Evolutionary conservation across 768 basidiomycete species (phyloP).

Genomic region (Postia placenta): DNA sequence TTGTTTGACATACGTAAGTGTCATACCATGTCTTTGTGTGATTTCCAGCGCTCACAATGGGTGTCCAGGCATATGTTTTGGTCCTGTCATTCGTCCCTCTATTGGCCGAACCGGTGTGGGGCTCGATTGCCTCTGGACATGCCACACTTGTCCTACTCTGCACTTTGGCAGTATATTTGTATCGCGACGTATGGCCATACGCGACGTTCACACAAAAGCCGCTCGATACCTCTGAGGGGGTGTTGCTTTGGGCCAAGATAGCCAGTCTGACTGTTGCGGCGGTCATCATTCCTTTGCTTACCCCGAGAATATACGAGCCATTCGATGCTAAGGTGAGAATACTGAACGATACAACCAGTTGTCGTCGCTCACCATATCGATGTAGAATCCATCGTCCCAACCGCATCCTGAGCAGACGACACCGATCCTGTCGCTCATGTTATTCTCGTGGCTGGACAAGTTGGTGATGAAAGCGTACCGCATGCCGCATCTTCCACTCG

Average conservation of each 20-base stretch:
- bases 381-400: constrained; percentile 18
- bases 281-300: constrained; percentile 45
- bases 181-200: constrained; percentile 57
- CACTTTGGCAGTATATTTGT: constrained; percentile 42
- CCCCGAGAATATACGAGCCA: constrained; percentile 53
- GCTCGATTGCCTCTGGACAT: constrained; percentile 32
- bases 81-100: constrained; percentile 17
- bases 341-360: background rate
- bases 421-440: constrained; percentile 24
- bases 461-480: constrained; percentile 38
- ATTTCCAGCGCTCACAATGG: background rate
- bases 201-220: constrained; percentile 44
- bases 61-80: constrained; percentile 15
- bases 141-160: constrained; percentile 40
- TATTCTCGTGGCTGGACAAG: constrained; percentile 50
- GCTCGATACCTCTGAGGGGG: constrained; percentile 40
- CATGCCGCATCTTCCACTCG: constrained; percentile 36
- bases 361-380: background rate
- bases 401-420: constrained; percentile 25
- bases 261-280: constrained; percentile 36
- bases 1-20: constrained; percentile 14
- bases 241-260: constrained; percentile 48
- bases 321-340: constrained; percentile 42
- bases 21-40: background rate
- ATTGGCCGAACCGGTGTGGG: constrained; percentile 6